Conservation (phyloP, 345 rosid species). For the Noccaea caerulescens region DNA sequence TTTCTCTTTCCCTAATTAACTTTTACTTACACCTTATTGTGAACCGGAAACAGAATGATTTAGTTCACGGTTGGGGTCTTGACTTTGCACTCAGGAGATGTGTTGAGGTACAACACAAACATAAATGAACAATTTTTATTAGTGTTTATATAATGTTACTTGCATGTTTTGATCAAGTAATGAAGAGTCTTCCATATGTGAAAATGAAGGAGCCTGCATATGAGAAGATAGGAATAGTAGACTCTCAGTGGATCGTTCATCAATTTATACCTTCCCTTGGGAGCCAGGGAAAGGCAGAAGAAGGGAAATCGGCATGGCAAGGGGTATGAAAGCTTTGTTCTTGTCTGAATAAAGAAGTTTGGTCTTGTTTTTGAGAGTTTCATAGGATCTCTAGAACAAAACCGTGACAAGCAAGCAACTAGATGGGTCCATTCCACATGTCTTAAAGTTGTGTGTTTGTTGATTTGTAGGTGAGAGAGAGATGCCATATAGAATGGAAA, state of each 20-base stretch:
- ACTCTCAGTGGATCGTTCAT: slow-evolving; percentile 96
- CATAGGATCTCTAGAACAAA: neutral
- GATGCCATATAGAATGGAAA: slow-evolving; percentile 81
- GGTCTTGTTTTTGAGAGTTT: neutral
- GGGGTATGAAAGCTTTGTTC: slow-evolving; percentile 60
- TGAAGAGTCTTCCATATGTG: slow-evolving; percentile 5
- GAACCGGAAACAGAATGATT: slow-evolving; percentile 72
- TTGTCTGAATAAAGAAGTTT: neutral
- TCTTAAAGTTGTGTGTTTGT: slow-evolving; percentile 1
- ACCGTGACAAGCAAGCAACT: slow-evolving; percentile 12
- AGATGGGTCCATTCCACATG: neutral
- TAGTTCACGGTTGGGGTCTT: slow-evolving; percentile 99
- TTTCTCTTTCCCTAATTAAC: neutral
- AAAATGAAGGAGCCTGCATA: slow-evolving; percentile 72
- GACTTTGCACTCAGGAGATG: slow-evolving; percentile 97
- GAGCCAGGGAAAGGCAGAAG: slow-evolving; percentile 61
- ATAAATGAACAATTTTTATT: slow-evolving; percentile 15
- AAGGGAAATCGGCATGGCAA: slow-evolving; percentile 77
- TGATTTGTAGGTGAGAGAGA: slow-evolving; percentile 63
- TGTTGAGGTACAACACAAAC: slow-evolving; percentile 55
- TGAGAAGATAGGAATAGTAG: slow-evolving; percentile 92
- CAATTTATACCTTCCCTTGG: slow-evolving; percentile 90
- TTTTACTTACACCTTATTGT: neutral
- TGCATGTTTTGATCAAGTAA: neutral
- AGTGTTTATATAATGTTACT: neutral